Base-by-base conservation (phyloP, 768 basidiomycete genomes). In the Mycena indigotica region DNA sequence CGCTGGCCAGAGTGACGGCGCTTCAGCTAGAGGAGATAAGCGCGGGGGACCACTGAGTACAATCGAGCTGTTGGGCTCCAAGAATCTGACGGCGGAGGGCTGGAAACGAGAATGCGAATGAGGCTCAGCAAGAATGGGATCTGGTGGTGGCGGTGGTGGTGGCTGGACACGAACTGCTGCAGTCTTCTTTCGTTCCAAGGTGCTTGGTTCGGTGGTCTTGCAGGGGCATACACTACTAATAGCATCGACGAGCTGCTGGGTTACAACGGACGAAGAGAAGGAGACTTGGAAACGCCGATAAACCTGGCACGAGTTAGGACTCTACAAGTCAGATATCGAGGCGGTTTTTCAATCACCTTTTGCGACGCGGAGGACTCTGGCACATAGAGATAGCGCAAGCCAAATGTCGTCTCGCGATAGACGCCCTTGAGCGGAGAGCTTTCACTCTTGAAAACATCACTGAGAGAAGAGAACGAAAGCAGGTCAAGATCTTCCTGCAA, bases 241-340 rank as follows among this genome's bases (percentile, higher is more conserved):
- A 4, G 80, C 72, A 26, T 84, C 77, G 55, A 91, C 80, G 59
- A 88, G 87, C 60, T 83, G 79, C 2, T 74, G 67, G 0, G 85
- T 82, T 28, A 81, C 78, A 2, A 68, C 56, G 16, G 74, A 51
- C n/a, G 79, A 76, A 50, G 75, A 67, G 60, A 93, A 91, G 21
- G 85, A 85, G 26, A 91, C 79, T 67, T 93, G 90, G 64, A 93
- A 89, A 16, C 90, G 86, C 50, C 87, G 84, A 68, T 86, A 89
- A 2, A 77, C 72, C 90, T 91, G 48, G 25, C 13, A 53, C 52
- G 40, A 32, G 38, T 53, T 49, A 19, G 46, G 8, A 10, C 10
- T 8, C 10, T 12, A n/a, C 41, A 12, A n/a, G 41, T 15, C 41
- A n/a, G 44, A 58, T 57, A 60, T 64, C 57, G 52, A 55, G 62